Percentiles rank a stretch among this genome's conserved stretches.
Evolutionary conservation across 495 filamentous ascomycete genomes (phyloP).

Genomic region (Neurospora sp.): DNA sequence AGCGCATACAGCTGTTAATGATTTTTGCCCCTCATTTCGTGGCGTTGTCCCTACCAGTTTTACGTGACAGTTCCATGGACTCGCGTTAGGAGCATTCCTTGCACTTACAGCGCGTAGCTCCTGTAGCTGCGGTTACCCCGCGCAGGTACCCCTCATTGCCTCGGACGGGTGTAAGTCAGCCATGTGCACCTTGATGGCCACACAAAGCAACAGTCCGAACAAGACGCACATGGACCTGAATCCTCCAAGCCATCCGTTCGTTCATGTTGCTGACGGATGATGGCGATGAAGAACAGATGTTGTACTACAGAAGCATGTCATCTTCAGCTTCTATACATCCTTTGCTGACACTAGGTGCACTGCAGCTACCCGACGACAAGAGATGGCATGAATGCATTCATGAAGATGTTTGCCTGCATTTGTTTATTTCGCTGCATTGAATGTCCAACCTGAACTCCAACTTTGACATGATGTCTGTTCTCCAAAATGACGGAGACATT

Average conservation of each 20-base stretch:
- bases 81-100: neutral
- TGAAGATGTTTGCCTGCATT: neutral
- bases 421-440: neutral
- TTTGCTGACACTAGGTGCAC: neutral
- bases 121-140: neutral
- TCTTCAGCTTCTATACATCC: neutral
- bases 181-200: neutral
- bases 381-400: neutral
- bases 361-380: neutral
- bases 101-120: neutral
- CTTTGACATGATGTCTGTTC: neutral
- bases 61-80: neutral
- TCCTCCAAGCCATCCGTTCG: neutral
- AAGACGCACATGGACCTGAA: neutral
- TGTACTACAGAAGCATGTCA: neutral
- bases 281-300: neutral
- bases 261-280: neutral
- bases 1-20: too few relatives aligned
- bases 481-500: neutral
- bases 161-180: neutral
- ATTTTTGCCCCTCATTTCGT: neutral
- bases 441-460: neutral
- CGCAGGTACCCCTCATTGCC: neutral
- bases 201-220: neutral
- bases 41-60: neutral